Percentiles rank a stretch among this genome's conserved stretches.
These are phyloP conservation scores for Solanum etuberosum DNA, from an alignment of 257 asterid species.

Conservation along the genomic window DNA sequence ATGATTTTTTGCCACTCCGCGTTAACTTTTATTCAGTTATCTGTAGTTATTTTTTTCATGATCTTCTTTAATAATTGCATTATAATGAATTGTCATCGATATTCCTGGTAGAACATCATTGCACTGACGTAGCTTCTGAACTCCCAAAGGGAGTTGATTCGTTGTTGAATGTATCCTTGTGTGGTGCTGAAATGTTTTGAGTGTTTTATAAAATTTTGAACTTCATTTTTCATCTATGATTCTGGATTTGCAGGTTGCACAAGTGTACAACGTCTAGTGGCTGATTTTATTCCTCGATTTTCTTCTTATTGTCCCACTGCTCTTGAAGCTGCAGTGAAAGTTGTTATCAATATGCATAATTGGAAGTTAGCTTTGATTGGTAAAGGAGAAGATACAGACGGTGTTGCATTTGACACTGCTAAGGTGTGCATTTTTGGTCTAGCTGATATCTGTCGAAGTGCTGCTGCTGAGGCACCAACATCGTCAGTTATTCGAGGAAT, in stretches of 20 bases:
- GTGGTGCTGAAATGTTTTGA: background rate
- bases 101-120: background rate
- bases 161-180: background rate
- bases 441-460: constrained; percentile 59
- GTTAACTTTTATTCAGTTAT: background rate
- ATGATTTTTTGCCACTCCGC: background rate
- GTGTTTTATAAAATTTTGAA: background rate
- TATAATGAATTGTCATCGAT: background rate
- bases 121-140: background rate
- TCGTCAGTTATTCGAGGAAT: constrained; percentile 51
- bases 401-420: constrained; percentile 70
- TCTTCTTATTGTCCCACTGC: constrained; percentile 69
- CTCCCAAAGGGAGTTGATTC: background rate
- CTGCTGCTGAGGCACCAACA: constrained; percentile 38
- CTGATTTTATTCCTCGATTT: constrained; percentile 66
- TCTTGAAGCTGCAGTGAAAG: constrained; percentile 72
- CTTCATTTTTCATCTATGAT: background rate
- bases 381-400: constrained; percentile 58
- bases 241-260: constrained; percentile 47
- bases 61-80: background rate
- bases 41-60: background rate
- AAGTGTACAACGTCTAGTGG: constrained; percentile 58
- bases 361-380: constrained; percentile 39
- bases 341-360: constrained; percentile 47
- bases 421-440: constrained; percentile 72